Conservation (phyloP, 345 rosid species). For the Gossypium thurberi region DNA sequence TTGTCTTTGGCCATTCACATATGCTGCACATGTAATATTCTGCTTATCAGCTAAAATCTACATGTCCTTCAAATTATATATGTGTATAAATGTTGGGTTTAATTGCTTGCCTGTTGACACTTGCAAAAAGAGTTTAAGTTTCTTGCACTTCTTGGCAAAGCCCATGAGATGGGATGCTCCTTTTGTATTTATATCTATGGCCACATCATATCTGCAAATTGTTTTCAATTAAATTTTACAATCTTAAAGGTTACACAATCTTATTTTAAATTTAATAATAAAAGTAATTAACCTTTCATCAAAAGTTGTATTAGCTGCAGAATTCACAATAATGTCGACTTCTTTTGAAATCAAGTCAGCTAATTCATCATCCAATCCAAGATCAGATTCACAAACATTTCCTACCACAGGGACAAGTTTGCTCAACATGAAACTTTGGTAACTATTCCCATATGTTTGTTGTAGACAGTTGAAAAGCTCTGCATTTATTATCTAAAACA, state of each 20-base stretch:
- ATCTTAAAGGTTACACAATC: not conserved
- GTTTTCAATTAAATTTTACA: not conserved
- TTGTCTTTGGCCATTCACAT: constrained; percentile 90
- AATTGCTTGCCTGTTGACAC: constrained; percentile 57
- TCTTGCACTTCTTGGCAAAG: constrained; percentile 63
- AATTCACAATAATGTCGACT: constrained; percentile 32
- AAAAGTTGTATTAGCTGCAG: constrained; percentile 80
- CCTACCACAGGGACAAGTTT: constrained; percentile 83
- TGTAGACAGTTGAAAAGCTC: constrained; percentile 73
- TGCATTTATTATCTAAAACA: constrained; percentile 55
- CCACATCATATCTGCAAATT: constrained; percentile 66
- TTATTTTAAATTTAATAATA: not conserved
- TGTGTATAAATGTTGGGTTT: not conserved
- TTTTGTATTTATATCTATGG: constrained; percentile 61
- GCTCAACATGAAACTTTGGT: constrained; percentile 61
- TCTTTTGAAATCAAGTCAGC: constrained; percentile 51
- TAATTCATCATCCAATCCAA: constrained; percentile 62
- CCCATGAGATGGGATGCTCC: constrained; percentile 64
- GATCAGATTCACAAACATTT: constrained; percentile 53
- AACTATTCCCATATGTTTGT: constrained; percentile 72
- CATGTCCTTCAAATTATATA: not conserved
- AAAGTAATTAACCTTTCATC: constrained; percentile 47
- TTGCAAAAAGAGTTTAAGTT: constrained; percentile 67
- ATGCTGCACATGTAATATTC: constrained; percentile 37
- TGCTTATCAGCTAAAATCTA: not conserved